Conservation (phyloP, 2,329 filamentous ascomycete species). For the Neonectria faginata region DNA sequence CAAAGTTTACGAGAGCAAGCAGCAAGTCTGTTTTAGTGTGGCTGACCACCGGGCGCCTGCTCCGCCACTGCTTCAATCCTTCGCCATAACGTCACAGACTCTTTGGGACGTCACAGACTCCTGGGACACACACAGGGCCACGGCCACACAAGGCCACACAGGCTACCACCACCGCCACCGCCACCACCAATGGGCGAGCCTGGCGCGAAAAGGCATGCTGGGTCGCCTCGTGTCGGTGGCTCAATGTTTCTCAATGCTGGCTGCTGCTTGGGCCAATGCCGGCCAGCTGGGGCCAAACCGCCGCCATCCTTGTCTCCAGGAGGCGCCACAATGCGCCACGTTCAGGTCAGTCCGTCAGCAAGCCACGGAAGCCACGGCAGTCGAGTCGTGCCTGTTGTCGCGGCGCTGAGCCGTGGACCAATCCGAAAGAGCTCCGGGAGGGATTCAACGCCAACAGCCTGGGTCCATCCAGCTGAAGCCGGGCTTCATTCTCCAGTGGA, state of each 20-base stretch:
- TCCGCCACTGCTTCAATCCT: conserved; percentile 21
- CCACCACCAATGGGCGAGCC: neutral
- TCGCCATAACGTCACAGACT: neutral
- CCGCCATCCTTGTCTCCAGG: conserved; percentile 22
- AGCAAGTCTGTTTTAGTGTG: conserved; percentile 17
- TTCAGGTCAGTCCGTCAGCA: conserved; percentile 35
- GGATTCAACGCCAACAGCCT: neutral
- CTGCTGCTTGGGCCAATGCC: conserved; percentile 1
- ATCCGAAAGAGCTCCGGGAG: neutral
- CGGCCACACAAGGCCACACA: neutral
- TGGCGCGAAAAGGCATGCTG: neutral
- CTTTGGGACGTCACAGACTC: no score
- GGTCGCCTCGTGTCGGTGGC: conserved; percentile 19
- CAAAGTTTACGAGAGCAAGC: neutral
- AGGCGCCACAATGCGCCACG: conserved; percentile 42
- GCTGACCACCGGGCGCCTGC: conserved; percentile 25
- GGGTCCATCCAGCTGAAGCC: neutral
- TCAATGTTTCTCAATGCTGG: conserved; percentile 12
- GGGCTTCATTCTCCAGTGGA: neutral
- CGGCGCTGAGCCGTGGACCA: conserved; percentile 2
- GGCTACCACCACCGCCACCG: neutral
- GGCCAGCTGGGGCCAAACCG: conserved; percentile 4
- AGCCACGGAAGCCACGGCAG: conserved; percentile 33
- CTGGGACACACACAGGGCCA: no score
- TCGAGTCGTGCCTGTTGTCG: conserved; percentile 3